A percentile compares a stretch with the other conserved stretches of the same genome.
These are phyloP conservation scores for Caryopteris hybrid DNA, from an alignment of 305 asterid genomes.

Conservation along the genomic window DNA sequence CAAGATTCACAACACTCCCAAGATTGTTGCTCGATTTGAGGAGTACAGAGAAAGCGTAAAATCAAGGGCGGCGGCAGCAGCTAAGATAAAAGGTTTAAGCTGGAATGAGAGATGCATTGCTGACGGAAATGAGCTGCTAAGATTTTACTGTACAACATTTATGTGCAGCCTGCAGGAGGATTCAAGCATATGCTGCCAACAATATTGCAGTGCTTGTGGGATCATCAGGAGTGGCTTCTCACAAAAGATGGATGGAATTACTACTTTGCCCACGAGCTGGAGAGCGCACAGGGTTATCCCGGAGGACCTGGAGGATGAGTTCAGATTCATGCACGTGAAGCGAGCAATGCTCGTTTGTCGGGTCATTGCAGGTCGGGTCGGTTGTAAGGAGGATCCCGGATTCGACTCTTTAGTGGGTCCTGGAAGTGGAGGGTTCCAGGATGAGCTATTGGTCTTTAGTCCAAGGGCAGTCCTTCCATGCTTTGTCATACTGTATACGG, in stretches of 20 bases:
- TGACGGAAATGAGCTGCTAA: slow-evolving; percentile 77
- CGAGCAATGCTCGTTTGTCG: slow-evolving; percentile 72
- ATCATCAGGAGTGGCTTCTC: slow-evolving; percentile 67
- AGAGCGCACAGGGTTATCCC: slow-evolving; percentile 69
- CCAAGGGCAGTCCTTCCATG: slow-evolving; percentile 91
- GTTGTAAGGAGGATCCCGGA: slow-evolving; percentile 44
- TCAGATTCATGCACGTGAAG: slow-evolving; percentile 66
- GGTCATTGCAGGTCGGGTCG: slow-evolving; percentile 69
- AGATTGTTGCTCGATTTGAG: slow-evolving; percentile 49
- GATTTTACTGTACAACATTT: slow-evolving; percentile 73
- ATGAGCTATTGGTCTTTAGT: slow-evolving; percentile 69
- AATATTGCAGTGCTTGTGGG: slow-evolving; percentile 72
- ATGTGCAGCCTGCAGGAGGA: slow-evolving; percentile 41
- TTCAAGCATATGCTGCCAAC: slow-evolving; percentile 44
- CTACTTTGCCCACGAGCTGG: slow-evolving; percentile 62
- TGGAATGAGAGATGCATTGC: slow-evolving; percentile 64
- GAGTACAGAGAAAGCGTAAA: slow-evolving; percentile 65
- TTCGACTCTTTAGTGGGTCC: slow-evolving; percentile 62
- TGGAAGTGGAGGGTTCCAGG: slow-evolving; percentile 32
- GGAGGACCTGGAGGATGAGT: slow-evolving; percentile 74
- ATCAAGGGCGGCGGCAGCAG: slow-evolving; percentile 35
- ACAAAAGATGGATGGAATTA: slow-evolving; percentile 67
- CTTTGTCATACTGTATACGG: slow-evolving; percentile 51
- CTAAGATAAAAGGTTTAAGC: slow-evolving; percentile 10
- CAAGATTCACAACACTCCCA: slow-evolving; percentile 68